These are phyloP conservation scores for Aspergillus indologenus DNA, from an alignment of 495 filamentous ascomycete species.

Conservation along the genomic window DNA sequence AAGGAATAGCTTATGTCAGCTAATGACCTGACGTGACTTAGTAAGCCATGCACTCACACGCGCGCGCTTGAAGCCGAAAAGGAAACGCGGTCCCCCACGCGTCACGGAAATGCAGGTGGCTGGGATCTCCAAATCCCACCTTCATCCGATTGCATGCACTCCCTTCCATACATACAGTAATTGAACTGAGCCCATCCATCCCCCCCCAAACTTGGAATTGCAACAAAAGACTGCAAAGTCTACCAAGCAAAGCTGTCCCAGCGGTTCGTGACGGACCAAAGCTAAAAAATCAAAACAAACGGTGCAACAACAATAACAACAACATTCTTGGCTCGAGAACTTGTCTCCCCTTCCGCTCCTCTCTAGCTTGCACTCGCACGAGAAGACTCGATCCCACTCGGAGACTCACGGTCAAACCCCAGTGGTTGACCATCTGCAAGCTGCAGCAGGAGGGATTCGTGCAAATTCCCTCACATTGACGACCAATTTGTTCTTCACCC, in stretches of 20 bases:
- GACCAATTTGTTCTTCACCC: neutral
- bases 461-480: neutral
- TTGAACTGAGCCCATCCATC: too few species aligned
- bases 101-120: constrained; percentile 13
- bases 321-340: neutral
- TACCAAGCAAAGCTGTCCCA: neutral
- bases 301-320: neutral
- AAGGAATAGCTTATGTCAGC: too few species aligned
- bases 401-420: neutral
- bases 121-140: constrained; percentile 6
- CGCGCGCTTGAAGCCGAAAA: constrained; percentile 14
- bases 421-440: too few species aligned
- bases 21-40: too few species aligned
- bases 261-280: neutral
- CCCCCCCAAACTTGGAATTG: too few species aligned
- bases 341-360: neutral
- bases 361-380: neutral
- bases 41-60: too few species aligned
- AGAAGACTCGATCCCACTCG: neutral
- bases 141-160: neutral
- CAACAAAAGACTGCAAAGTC: too few species aligned
- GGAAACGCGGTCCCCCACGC: constrained; percentile 13
- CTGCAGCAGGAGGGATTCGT: too few species aligned
- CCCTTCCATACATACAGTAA: too few species aligned
- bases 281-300: constrained; percentile 1